These are phyloP conservation scores for Logfia minima DNA, from an alignment of 129 eudicot genomes.

Conservation along the genomic window DNA sequence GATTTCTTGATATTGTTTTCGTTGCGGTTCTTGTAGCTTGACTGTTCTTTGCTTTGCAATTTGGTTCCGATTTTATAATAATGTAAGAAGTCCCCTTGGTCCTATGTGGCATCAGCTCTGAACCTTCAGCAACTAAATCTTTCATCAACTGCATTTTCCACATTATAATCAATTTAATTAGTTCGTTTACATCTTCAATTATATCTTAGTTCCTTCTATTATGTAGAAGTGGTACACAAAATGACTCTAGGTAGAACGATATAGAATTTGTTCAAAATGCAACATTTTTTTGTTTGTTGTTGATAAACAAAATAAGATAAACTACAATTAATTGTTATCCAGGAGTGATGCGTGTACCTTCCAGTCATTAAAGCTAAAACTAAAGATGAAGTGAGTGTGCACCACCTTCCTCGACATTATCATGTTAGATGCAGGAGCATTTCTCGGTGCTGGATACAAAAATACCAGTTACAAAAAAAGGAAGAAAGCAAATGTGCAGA, in stretches of 20 bases:
- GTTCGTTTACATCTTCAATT: neutral
- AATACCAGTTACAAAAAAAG: conserved; percentile 6
- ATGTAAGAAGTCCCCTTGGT: conserved; percentile 14
- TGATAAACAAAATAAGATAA: neutral
- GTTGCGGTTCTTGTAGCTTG: neutral
- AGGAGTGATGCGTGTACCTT: conserved; percentile 39
- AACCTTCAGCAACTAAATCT: conserved; percentile 37
- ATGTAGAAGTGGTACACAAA: neutral
- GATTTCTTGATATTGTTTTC: conserved; percentile 4
- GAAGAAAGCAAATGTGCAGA: neutral
- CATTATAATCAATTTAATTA: conserved; percentile 4
- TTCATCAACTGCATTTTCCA: conserved; percentile 51
- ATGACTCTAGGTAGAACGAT: neutral
- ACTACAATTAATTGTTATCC: neutral
- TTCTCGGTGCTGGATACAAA: conserved; percentile 54
- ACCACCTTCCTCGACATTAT: conserved; percentile 42
- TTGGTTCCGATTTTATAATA: conserved; percentile 19
- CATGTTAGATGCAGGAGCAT: conserved; percentile 44
- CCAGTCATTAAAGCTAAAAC: conserved; percentile 68
- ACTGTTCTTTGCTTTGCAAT: neutral
- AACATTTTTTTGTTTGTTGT: neutral
- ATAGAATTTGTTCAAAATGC: neutral
- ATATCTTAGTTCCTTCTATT: neutral
- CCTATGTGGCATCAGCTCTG: conserved; percentile 68
- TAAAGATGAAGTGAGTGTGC: conserved; percentile 55